Conservation (phyloP, 345 rosid genomes). For the Arabis alpina region DNA sequence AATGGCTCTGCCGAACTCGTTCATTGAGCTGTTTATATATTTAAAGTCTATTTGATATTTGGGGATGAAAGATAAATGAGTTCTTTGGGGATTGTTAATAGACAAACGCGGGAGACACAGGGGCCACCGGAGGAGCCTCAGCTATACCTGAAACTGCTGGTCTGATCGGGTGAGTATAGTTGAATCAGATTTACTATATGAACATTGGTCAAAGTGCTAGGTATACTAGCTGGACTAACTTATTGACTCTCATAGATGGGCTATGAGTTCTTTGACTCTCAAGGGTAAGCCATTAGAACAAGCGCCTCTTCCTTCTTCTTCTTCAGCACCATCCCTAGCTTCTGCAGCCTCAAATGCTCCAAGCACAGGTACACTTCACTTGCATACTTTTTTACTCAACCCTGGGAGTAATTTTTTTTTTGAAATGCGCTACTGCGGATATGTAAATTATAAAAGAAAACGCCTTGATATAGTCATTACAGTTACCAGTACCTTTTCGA, state of each 20-base stretch:
- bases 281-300: constrained; percentile 94
- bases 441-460: constrained; percentile 13
- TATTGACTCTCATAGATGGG: constrained; percentile 67
- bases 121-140: constrained; percentile 61
- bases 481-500: background rate
- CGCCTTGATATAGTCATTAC: background rate
- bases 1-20: constrained; percentile 2
- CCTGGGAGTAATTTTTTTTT: constrained; percentile 2
- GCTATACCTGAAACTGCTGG: constrained; percentile 85
- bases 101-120: constrained; percentile 67
- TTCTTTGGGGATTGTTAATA: constrained; percentile 28
- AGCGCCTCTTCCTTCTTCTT: constrained; percentile 66
- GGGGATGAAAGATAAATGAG: background rate
- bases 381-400: background rate
- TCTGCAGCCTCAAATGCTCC: constrained; percentile 60
- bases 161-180: constrained; percentile 77
- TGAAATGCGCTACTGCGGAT: background rate
- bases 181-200: background rate
- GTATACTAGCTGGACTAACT: constrained; percentile 14
- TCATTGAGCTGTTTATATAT: constrained; percentile 3
- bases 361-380: constrained; percentile 62
- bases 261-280: constrained; percentile 95
- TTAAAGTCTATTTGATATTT: background rate
- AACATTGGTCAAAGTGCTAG: background rate
- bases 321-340: constrained; percentile 50